A percentile compares a stretch with the other conserved stretches of the same genome.
Conservation (phyloP, 495 filamentous ascomycete genomes). For the Chaetomium cochliodes region DNA sequence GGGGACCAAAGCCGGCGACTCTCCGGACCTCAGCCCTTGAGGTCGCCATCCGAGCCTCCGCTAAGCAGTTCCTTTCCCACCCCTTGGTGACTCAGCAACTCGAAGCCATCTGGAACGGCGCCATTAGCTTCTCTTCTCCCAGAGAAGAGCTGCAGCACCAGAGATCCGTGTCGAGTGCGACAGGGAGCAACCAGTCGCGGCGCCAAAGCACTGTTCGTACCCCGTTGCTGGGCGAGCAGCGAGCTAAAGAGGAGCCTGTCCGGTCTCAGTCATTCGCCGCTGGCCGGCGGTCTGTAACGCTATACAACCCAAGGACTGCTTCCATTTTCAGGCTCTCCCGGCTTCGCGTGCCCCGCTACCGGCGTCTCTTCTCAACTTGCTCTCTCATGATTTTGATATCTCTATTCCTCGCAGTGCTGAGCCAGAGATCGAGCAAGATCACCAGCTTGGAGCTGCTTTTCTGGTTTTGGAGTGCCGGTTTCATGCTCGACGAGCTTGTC, state of each 20-base stretch:
- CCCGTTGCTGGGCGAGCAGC: constrained; percentile 45
- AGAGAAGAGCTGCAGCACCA: constrained; percentile 77
- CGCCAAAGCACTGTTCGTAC: constrained; percentile 42
- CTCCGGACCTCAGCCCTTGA: constrained; percentile 85
- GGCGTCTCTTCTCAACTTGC: constrained; percentile 80
- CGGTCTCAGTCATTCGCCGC: constrained; percentile 34
- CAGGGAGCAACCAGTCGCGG: constrained; percentile 28
- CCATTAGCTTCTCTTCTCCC: constrained; percentile 84
- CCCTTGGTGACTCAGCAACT: constrained; percentile 88
- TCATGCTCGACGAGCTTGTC: constrained; percentile 93
- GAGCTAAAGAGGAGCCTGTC: constrained; percentile 38
- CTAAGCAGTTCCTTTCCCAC: constrained; percentile 86
- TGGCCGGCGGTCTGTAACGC: constrained; percentile 69
- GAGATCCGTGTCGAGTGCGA: constrained; percentile 23
- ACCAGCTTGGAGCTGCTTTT: constrained; percentile 81
- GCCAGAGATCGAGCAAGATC: constrained; percentile 67
- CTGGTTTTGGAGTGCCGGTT: constrained; percentile 96
- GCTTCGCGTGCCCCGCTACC: constrained; percentile 84
- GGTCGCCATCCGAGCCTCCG: constrained; percentile 82
- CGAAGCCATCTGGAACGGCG: constrained; percentile 93
- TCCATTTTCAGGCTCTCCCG: constrained; percentile 88
- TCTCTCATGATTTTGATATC: constrained; percentile 78
- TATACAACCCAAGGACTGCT: constrained; percentile 89
- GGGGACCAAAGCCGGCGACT: constrained; percentile 45
- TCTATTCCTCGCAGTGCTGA: constrained; percentile 76